Base-by-base conservation (phyloP, 768 basidiomycete genomes). In the Tephrocybe sp. region DNA sequence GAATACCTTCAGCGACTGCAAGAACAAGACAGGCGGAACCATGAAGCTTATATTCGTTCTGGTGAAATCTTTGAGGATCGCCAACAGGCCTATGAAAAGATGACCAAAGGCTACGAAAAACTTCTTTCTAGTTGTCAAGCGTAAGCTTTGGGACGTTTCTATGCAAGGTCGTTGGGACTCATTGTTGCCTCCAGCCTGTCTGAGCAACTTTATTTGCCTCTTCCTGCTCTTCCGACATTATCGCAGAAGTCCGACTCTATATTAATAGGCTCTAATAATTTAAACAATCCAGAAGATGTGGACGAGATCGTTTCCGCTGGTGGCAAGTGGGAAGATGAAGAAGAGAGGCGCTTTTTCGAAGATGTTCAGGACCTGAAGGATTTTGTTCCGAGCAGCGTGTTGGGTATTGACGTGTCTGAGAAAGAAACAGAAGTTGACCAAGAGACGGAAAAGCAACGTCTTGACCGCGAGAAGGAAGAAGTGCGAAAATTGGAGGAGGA, bases 41-140 rank as follows among this genome's bases (percentile, higher is more conserved):
- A 98, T 64, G 97, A 99, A 73, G 97, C 97, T 51, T 99, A 99
- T 65, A 98, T 99, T 58, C 92, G 95, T 30, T 98, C 95, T 2
- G 97, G 97, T 22, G 96, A 99, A 69, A 98, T 99, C 55, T 99
- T 99, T 59, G 97, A 99, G 64, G 97, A 99, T 66, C 83, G 97
- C 31, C 96, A 98, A 66, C 95, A 98, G 68, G 93, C 91, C 9
- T 99, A 99, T 65, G 97, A 99, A 73, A 94, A 92, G 72, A 97
- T 98, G 91, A 94, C 93, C 34, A 93, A 90, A 68, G 80, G 84
- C 39, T 98, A 98, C 60, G 97, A 99, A 69, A 92, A 95, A 53
- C 71, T 98, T 19, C 79, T 94, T 42, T 74, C 86, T 13, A 93
- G 84, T 61, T 95, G 94, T 51, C 92, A 97, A 70, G 84, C 83